These are phyloP conservation scores for Rhazya stricta DNA, from an alignment of 257 asterid genomes.

Conservation along the genomic window DNA sequence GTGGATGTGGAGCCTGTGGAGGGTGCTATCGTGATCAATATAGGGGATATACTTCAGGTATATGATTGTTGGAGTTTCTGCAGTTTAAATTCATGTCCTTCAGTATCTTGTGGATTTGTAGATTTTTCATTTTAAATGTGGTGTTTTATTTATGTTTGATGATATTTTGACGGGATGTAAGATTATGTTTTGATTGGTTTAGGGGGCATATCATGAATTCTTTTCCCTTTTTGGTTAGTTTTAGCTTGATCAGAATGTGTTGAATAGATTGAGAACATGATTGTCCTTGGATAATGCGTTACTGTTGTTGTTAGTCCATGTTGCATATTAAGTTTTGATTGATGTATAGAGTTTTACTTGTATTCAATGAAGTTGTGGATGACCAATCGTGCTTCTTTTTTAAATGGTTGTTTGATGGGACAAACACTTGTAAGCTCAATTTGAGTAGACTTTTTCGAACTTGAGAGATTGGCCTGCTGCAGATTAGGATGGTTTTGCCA, in stretches of 20 bases:
- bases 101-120: not conserved
- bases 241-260: not conserved
- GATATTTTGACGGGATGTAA: not conserved
- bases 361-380: too few relatives aligned
- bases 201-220: not conserved
- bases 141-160: not conserved
- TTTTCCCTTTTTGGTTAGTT: not conserved
- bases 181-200: not conserved
- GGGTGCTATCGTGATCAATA: conserved; percentile 37
- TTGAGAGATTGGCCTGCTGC: too few relatives aligned
- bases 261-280: not conserved
- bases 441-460: too few relatives aligned
- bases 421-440: too few relatives aligned
- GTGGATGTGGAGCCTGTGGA: conserved; percentile 35
- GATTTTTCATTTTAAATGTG: not conserved
- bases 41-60: conserved; percentile 50
- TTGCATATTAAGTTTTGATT: too few relatives aligned
- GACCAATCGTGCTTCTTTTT: too few relatives aligned
- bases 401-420: too few relatives aligned
- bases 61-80: not conserved
- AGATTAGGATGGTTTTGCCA: too few relatives aligned
- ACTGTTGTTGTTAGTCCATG: too few relatives aligned
- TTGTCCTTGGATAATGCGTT: not conserved
- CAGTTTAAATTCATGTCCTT: not conserved
- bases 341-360: too few relatives aligned